Conservation (phyloP, 2,329 filamentous ascomycete species). For the Colletotrichum aenigma region DNA sequence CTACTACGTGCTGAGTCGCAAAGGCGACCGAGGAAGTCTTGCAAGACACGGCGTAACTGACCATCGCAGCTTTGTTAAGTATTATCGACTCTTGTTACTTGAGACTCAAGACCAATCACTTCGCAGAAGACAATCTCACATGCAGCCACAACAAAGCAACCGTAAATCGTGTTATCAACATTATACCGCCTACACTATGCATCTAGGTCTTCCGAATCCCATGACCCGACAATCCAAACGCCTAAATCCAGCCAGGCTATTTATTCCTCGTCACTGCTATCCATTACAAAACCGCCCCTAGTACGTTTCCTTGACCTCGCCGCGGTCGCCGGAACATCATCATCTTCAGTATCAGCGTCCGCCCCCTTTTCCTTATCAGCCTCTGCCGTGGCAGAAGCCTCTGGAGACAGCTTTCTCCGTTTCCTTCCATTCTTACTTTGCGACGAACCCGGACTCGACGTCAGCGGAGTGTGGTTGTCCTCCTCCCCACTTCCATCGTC, state of each 20-base stretch:
- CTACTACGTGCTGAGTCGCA: no score
- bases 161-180: neutral
- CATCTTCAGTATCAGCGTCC: constrained; percentile 34
- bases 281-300: constrained; percentile 60
- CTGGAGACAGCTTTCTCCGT: neutral
- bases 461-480: neutral
- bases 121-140: no score
- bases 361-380: neutral
- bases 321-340: constrained; percentile 41
- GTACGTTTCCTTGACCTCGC: constrained; percentile 46
- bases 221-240: neutral
- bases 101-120: no score
- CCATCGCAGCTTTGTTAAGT: no score
- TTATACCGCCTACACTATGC: constrained; percentile 7
- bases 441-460: constrained; percentile 8
- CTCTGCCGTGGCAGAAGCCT: neutral
- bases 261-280: constrained; percentile 65
- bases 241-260: constrained; percentile 16
- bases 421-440: constrained; percentile 10
- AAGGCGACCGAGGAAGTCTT: no score
- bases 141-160: neutral
- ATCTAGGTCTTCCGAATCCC: neutral
- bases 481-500: constrained; percentile 19
- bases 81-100: no score
- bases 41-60: no score